Percentiles rank a stretch among this genome's conserved stretches.
These are phyloP conservation scores for Fusarium sacchari DNA, from an alignment of 2,329 filamentous ascomycete genomes.

Conservation along the genomic window DNA sequence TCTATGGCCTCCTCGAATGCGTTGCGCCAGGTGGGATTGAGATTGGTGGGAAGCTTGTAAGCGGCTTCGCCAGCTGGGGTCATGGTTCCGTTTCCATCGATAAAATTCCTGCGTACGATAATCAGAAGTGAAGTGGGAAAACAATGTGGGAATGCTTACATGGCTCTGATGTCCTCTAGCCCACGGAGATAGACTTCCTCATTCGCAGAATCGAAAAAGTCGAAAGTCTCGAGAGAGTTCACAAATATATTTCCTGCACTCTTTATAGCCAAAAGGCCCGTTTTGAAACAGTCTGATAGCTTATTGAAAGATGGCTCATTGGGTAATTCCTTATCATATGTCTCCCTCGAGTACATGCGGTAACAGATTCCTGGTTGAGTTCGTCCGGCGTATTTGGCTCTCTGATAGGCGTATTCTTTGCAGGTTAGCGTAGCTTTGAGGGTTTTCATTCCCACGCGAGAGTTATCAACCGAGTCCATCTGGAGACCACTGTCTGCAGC, in stretches of 20 bases:
- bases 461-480: not conserved
- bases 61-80: not conserved
- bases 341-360: not conserved
- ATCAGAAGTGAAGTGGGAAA: not conserved
- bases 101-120: not conserved
- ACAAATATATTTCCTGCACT: not conserved
- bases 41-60: not conserved
- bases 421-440: not conserved
- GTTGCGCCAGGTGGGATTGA: not conserved
- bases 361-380: not conserved
- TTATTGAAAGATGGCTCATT: accelerated
- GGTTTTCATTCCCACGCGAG: not conserved
- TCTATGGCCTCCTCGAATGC: not conserved
- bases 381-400: not conserved
- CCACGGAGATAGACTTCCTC: not conserved
- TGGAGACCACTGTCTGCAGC: not conserved
- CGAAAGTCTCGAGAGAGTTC: not conserved
- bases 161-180: not conserved
- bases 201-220: not conserved
- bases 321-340: not conserved
- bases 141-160: not conserved
- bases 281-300: not conserved
- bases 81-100: not conserved
- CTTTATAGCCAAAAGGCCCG: not conserved
- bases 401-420: not conserved